Percentiles rank a stretch among this genome's conserved stretches.
Evolutionary conservation across 768 basidiomycete genomes (phyloP).

Genomic region (Erythrobasidium yunnanense): DNA sequence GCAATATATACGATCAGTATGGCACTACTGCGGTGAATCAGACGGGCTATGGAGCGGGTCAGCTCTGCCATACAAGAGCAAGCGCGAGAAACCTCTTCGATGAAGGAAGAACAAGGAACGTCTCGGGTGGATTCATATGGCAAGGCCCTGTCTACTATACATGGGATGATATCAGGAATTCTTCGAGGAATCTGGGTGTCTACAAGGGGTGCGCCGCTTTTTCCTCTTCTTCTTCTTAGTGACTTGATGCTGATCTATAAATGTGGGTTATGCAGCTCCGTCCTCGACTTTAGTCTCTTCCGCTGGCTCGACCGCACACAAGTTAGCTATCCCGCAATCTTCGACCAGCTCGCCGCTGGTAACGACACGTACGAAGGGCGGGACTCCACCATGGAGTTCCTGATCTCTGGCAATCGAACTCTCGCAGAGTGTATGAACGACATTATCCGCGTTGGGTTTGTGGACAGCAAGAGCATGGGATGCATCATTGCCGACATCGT

Average conservation of each 20-base stretch:
- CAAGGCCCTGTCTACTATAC: conserved; percentile 85
- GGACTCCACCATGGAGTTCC: conserved; percentile 77
- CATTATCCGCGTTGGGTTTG: conserved; percentile 74
- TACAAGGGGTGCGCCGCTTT: conserved; percentile 66
- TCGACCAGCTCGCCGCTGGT: conserved; percentile 60
- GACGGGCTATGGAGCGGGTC: conserved; percentile 55
- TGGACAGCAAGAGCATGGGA: conserved; percentile 87
- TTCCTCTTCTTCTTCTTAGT: not conserved
- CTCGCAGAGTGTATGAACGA: conserved; percentile 77
- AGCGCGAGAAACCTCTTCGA: conserved; percentile 51
- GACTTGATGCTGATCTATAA: conserved; percentile 23
- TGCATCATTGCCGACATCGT: conserved; percentile 93
- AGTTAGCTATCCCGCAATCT: conserved; percentile 70
- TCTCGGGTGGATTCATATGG: conserved; percentile 35
- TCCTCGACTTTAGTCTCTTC: conserved; percentile 79
- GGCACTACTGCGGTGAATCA: conserved; percentile 55
- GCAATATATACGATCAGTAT: conserved; percentile 74
- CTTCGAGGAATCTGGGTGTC: conserved; percentile 72
- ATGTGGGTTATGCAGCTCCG: conserved; percentile 48
- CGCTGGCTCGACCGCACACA: conserved; percentile 70
- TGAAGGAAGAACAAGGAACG: conserved; percentile 23
- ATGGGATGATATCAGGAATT: conserved; percentile 69
- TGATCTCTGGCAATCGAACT: conserved; percentile 57
- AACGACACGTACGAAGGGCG: conserved; percentile 66
- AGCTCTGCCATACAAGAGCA: conserved; percentile 61